Evolutionary conservation across 73 alveolate species (phyloP), one percentile per base, ranked within the genome.

Genomic region (Stentor coeruleus): DNA sequence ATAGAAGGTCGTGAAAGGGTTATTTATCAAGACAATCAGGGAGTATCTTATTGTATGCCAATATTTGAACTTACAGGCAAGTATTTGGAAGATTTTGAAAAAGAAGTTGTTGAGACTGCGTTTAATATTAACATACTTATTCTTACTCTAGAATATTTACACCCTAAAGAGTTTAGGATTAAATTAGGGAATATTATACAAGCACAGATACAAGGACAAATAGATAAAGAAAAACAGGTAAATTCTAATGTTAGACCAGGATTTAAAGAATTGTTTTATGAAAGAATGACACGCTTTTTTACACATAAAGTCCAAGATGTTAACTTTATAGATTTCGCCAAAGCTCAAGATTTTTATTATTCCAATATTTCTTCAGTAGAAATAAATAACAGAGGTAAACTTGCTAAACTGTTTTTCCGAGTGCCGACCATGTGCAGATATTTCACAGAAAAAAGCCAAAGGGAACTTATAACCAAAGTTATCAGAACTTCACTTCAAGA

Each of bases 391-490:
- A 20, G 37, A 66, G 79, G 39, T 28, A 66, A 26, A 26, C 37
- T 66, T 37, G 39, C 79, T 11, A 75, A 75, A 38, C 33, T 75
- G 14, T 75, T 26, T 38, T 75, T 75, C 84, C 26, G 83, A 35
- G 83, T 75, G 1, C 83, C 83, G 39, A 39, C 41, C 1, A 15
- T 26, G 38, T 75, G 83, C 72, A 37, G 72, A 39, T 75, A 26
- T 39, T 40, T 75, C 2, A 39, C 83, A 1, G 38, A 20, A n/a
- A 75, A 75, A 33, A 15, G 80, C 26, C 59, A 39, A 1, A 40
- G 39, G 14, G 72, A 40, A 14, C 37, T 75, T 14, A 1, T 75
- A n/a, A n/a, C 26, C 28, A 40, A 75, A 38, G 59, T 33, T 6
- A 40, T 14, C 38, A 14, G 59, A 20, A 38, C n/a, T 2, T 75